Evolutionary conservation across 1,284 basidiomycete genomes (phyloP).

Genomic region (Ganoderma lucidum): DNA sequence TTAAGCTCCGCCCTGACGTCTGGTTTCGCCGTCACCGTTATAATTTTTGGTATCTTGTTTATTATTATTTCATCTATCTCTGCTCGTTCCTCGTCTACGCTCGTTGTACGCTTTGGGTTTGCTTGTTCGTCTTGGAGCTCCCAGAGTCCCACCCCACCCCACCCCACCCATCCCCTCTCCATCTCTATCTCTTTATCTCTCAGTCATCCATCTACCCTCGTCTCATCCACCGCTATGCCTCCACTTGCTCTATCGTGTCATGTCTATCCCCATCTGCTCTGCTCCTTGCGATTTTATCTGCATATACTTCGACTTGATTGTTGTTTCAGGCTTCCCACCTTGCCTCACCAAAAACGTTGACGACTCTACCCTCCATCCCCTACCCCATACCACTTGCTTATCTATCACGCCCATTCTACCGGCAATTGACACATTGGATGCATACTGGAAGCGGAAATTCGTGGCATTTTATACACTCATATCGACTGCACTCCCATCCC

Average conservation of each 20-base stretch:
- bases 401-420: not conserved
- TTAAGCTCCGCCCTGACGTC: not conserved
- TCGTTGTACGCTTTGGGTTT: not conserved
- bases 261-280: constrained; percentile 2
- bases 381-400: not conserved
- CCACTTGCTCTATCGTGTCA: not conserved
- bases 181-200: not conserved
- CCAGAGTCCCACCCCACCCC: not conserved
- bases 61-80: constrained; percentile 23
- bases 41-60: constrained; percentile 3
- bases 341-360: not conserved
- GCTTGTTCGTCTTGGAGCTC: not conserved
- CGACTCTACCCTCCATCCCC: not conserved
- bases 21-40: not conserved
- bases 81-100: not conserved
- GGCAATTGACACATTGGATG: not conserved
- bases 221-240: not conserved
- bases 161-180: not conserved
- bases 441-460: not conserved
- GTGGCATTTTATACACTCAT: not conserved
- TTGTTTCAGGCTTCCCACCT: not conserved
- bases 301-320: not conserved
- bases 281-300: not conserved
- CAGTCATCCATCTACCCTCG: not conserved
- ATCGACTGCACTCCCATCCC: not conserved